Conservation (phyloP, 148 eudicot species). For the Rhododendron mucronatum region DNA sequence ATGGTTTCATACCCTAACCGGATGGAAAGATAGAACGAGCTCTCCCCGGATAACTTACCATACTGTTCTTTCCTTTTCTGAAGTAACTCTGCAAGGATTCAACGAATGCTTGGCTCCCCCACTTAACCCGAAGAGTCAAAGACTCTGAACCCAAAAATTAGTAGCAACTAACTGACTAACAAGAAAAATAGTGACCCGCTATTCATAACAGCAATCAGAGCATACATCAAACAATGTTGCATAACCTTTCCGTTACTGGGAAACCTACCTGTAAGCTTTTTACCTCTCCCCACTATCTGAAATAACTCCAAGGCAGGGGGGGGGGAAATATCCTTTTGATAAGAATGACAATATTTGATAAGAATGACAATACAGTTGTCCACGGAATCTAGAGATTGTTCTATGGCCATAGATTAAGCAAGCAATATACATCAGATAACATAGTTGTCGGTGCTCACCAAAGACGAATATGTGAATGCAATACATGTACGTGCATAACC, state of each 20-base stretch:
- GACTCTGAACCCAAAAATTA: not conserved
- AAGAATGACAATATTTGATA: not conserved
- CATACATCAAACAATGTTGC: not conserved
- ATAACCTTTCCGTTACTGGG: not conserved
- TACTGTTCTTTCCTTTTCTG: not conserved
- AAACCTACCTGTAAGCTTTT: not conserved
- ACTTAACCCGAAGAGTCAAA: not conserved
- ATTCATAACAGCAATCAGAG: not conserved
- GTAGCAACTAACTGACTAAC: not conserved
- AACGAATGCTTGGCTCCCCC: not conserved
- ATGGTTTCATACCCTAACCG: not conserved
- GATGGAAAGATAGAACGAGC: not conserved
- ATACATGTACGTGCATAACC: not conserved
- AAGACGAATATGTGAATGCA: not conserved
- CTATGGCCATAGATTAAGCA: not conserved
- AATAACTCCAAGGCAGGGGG: not conserved
- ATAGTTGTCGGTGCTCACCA: not conserved
- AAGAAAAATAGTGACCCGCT: no score
- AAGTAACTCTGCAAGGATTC: not conserved
- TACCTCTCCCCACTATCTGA: not conserved
- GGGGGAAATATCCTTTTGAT: not conserved
- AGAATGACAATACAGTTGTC: not conserved
- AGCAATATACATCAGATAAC: not conserved
- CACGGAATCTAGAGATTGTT: not conserved
- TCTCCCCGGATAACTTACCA: not conserved